Evolutionary conservation across 805 yeast species (phyloP).

Genomic region (Komagataella ulmi): DNA sequence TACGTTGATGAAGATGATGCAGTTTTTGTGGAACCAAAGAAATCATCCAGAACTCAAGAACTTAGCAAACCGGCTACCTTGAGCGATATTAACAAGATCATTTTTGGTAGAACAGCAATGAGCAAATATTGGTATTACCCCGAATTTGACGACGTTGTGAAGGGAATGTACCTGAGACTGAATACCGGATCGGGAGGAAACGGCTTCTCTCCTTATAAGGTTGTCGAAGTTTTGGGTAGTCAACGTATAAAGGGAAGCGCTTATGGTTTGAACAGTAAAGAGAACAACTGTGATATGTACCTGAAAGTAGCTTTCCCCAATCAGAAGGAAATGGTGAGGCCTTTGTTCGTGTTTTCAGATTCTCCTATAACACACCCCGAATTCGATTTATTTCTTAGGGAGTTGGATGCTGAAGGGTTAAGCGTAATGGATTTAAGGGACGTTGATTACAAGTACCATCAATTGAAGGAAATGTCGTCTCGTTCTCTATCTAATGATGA

Average conservation of each 20-base stretch:
- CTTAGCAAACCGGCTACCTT: slow-evolving; percentile 33
- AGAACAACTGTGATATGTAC: slow-evolving; percentile 27
- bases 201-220: slow-evolving; percentile 57
- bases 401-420: slow-evolving; percentile 44
- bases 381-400: slow-evolving; percentile 51
- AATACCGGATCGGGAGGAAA: slow-evolving; percentile 67
- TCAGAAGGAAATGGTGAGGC: slow-evolving; percentile 59
- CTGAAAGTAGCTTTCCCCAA: slow-evolving; percentile 75
- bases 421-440: slow-evolving; percentile 50
- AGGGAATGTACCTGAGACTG: slow-evolving; percentile 71
- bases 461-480: slow-evolving; percentile 47
- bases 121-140: slow-evolving; percentile 73
- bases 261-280: slow-evolving; percentile 27
- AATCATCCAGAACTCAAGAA: slow-evolving; percentile 22
- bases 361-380: slow-evolving; percentile 59
- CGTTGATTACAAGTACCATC: slow-evolving; percentile 49
- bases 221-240: slow-evolving; percentile 69
- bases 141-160: slow-evolving; percentile 55
- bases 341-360: slow-evolving; percentile 64
- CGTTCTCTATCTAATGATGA: slow-evolving; percentile 59
- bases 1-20: slow-evolving; percentile 29
- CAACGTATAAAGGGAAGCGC: slow-evolving; percentile 23
- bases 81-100: slow-evolving; percentile 56
- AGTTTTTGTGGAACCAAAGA: slow-evolving; percentile 22
- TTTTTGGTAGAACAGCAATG: slow-evolving; percentile 67